Percentiles rank a stretch among this genome's conserved stretches.
Evolutionary conservation across 805 yeast genomes (phyloP).

Genomic region (Wickerhamomyces rabaulensis): DNA sequence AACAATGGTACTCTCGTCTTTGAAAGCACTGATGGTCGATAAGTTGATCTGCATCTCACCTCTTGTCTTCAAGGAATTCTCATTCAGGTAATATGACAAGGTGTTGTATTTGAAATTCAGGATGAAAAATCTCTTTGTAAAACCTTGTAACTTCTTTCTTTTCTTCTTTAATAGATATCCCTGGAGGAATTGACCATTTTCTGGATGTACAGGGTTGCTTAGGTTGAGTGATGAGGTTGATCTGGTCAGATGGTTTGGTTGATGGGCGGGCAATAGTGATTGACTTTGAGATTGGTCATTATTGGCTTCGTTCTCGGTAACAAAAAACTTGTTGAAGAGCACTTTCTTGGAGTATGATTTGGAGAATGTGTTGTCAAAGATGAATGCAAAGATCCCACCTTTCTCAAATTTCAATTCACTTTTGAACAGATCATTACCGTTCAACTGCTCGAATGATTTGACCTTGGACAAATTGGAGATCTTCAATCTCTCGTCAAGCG

Average conservation of each 20-base stretch:
- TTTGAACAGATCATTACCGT: conserved; percentile 54
- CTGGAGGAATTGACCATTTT: conserved; percentile 68
- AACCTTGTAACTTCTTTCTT: conserved; percentile 82
- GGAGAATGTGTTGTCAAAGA: conserved; percentile 88
- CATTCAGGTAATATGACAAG: conserved; percentile 72
- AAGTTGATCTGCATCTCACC: conserved; percentile 89
- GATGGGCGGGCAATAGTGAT: conserved; percentile 2
- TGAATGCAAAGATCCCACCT: conserved; percentile 78
- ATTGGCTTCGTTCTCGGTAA: conserved; percentile 15
- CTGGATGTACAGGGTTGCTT: conserved; percentile 30
- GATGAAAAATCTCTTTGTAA: conserved; percentile 76
- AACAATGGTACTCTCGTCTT: conserved; percentile 59
- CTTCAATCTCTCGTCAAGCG: conserved; percentile 53
- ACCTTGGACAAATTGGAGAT: conserved; percentile 47
- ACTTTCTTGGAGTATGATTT: conserved; percentile 80
- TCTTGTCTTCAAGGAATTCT: conserved; percentile 65
- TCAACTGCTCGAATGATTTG: conserved; percentile 50
- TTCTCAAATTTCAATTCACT: conserved; percentile 55
- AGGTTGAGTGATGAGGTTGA: conserved; percentile 15
- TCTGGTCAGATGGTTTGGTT: conserved; percentile 11
- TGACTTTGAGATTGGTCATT: conserved; percentile 4
- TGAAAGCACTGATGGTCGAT: conserved; percentile 78
- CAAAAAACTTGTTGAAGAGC: conserved; percentile 44
- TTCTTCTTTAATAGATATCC: conserved; percentile 77
- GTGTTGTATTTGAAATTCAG: conserved; percentile 80